These are phyloP conservation scores for Leccinum truebloodii DNA, from an alignment of 768 basidiomycete genomes.

Conservation along the genomic window DNA sequence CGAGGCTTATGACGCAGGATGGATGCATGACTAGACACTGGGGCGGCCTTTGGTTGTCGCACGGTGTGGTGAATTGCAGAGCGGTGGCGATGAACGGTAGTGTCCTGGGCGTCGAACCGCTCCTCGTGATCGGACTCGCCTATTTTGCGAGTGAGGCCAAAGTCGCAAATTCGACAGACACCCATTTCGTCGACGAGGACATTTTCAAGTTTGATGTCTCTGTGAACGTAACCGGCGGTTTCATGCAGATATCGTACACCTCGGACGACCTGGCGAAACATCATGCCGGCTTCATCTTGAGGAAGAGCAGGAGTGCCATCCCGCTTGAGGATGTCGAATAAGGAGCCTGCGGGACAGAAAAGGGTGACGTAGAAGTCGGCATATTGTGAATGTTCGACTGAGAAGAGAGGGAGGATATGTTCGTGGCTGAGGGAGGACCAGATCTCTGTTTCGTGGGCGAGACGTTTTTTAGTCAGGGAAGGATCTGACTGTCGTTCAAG, in stretches of 20 bases:
- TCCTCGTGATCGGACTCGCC: constrained; percentile 47
- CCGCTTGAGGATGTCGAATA: constrained; percentile 79
- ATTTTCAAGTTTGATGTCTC: constrained; percentile 97
- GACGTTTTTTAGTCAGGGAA: constrained; percentile 47
- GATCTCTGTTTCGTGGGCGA: constrained; percentile 68
- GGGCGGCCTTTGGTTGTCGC: constrained; percentile 22
- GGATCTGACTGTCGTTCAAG: constrained; percentile 53
- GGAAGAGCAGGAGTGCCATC: constrained; percentile 67
- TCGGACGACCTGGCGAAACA: constrained; percentile 84
- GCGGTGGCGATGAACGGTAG: constrained; percentile 24
- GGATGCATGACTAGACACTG: constrained; percentile 17
- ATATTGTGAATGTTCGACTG: constrained; percentile 53
- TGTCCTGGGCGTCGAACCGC: constrained; percentile 16
- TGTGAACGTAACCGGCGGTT: constrained; percentile 75
- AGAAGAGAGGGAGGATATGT: constrained; percentile 84
- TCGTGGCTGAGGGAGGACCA: constrained; percentile 83
- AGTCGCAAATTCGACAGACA: constrained; percentile 83
- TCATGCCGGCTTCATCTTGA: constrained; percentile 78
- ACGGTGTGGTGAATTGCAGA: constrained; percentile 31
- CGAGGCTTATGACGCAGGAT: constrained; percentile 36
- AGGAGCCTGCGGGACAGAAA: constrained; percentile 80
- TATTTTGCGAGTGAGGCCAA: constrained; percentile 75
- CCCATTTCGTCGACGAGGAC: constrained; percentile 89
- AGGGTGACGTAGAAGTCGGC: constrained; percentile 83
- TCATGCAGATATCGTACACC: constrained; percentile 84